Evolutionary conservation across 257 asterid genomes (phyloP).

Genomic region (Rauvolfia tetraphylla): DNA sequence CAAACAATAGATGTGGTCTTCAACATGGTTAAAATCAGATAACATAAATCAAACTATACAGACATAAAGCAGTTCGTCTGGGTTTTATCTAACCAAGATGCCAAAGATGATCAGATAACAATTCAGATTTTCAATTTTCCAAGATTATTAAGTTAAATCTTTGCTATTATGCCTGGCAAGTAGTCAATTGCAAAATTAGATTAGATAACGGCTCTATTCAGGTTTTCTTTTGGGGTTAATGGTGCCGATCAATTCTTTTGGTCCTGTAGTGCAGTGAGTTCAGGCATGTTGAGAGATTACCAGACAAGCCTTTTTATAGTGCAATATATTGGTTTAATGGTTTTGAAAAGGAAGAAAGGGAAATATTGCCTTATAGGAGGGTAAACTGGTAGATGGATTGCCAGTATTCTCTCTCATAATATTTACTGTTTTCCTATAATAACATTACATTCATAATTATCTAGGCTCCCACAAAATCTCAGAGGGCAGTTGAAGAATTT

Average conservation of each 20-base stretch:
- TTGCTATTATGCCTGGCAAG: not conserved
- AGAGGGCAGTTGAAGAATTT: not conserved
- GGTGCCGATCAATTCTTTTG: not conserved
- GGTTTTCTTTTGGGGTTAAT: not conserved
- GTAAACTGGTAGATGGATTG: not conserved
- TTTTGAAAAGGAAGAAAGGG: not conserved
- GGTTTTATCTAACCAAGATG: not conserved
- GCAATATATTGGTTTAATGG: too few species aligned
- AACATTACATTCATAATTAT: not conserved
- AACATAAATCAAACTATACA: not conserved
- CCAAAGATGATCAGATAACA: not conserved
- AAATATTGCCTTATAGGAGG: not conserved
- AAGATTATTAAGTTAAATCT: too few species aligned
- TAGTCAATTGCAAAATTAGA: too few species aligned
- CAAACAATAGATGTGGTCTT: not conserved
- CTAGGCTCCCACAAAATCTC: not conserved
- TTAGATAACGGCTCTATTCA: too few species aligned
- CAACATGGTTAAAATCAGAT: not conserved
- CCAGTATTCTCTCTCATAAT: not conserved
- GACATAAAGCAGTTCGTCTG: not conserved
- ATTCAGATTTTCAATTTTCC: not conserved
- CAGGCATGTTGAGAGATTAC: not conserved
- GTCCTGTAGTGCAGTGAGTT: not conserved
- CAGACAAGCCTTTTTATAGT: not conserved
- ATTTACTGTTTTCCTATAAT: not conserved